Evolutionary conservation across 768 basidiomycete genomes (phyloP).

Genomic region (Roridomyces roridus): DNA sequence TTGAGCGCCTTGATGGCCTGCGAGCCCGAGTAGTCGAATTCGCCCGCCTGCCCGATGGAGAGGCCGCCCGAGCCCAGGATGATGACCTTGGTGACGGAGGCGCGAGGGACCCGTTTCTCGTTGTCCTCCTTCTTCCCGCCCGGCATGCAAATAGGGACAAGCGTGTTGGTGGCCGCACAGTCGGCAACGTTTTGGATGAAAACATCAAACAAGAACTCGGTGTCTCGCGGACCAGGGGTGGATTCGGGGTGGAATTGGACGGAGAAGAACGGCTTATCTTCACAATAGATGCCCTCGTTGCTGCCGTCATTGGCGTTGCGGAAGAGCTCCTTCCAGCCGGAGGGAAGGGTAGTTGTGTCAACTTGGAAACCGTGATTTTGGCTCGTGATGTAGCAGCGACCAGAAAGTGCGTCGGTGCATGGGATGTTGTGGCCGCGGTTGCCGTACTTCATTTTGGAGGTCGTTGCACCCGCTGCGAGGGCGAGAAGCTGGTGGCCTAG

Average conservation of each 20-base stretch:
- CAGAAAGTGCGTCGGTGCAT: constrained; percentile 91
- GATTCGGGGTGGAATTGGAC: constrained; percentile 99
- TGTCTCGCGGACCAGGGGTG: constrained; percentile 95
- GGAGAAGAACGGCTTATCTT: constrained; percentile 94
- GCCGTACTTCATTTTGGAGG: constrained; percentile 99
- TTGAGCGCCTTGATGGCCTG: constrained; percentile 99
- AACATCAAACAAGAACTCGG: constrained; percentile 98
- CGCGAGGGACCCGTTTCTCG: constrained; percentile 70
- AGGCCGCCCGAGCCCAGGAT: constrained; percentile 97
- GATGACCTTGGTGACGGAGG: constrained; percentile 89
- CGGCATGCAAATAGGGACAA: constrained; percentile 70
- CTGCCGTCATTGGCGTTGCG: constrained; percentile 95
- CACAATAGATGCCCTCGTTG: constrained; percentile 97
- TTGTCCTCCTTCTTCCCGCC: constrained; percentile 87
- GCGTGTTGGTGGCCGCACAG: constrained; percentile 62
- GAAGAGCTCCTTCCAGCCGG: constrained; percentile 94
- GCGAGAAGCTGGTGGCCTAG: constrained; percentile 97
- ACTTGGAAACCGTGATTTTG: constrained; percentile 99
- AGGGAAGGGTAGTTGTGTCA: constrained; percentile 76
- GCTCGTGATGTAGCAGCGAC: constrained; percentile 98
- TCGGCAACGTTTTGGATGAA: constrained; percentile 90
- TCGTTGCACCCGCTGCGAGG: constrained; percentile 90
- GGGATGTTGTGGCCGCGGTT: constrained; percentile 99
- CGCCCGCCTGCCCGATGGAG: constrained; percentile 98
- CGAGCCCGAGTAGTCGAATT: constrained; percentile 99